phyloP scores from a whole-genome alignment of 768 basidiomycete species.

The Lactarius vividus region DNA sequence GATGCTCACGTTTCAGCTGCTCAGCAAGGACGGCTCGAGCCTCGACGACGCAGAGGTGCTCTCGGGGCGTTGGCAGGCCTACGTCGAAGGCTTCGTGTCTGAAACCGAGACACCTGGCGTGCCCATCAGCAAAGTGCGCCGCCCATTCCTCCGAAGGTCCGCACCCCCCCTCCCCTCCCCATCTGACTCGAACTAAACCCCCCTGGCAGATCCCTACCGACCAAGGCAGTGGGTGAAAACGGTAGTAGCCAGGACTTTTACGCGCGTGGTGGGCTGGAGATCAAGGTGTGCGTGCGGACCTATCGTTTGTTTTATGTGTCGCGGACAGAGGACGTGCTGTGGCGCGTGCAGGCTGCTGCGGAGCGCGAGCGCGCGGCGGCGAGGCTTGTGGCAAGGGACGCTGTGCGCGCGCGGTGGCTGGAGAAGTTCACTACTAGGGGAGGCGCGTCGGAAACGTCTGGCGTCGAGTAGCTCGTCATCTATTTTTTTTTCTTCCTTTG shows the following conservation, averaged over 20 bases:
- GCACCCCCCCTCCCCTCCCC: constrained; percentile 39
- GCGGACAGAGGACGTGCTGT: constrained; percentile 61
- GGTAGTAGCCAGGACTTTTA: constrained; percentile 17
- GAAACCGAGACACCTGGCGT: constrained; percentile 57
- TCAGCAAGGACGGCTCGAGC: constrained; percentile 76
- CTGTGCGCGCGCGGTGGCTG: not conserved
- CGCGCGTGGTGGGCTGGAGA: constrained; percentile 60
- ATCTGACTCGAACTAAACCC: constrained; percentile 19
- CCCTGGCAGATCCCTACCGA: constrained; percentile 41
- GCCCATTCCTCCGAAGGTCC: constrained; percentile 58
- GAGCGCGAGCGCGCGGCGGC: constrained; percentile 38
- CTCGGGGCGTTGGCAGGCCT: constrained; percentile 75
- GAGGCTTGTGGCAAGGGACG: constrained; percentile 2
- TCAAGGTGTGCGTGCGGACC: constrained; percentile 80
- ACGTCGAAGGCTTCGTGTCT: constrained; percentile 73
- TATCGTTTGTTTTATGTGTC: constrained; percentile 81
- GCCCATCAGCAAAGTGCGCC: constrained; percentile 42
- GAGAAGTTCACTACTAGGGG: constrained; percentile 3
- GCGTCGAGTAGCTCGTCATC: not conserved
- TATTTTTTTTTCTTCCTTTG: not conserved
- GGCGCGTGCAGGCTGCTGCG: constrained; percentile 42
- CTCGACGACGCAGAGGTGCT: constrained; percentile 74
- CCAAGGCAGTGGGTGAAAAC: not conserved
- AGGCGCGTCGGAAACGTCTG: not conserved
- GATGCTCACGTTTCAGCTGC: constrained; percentile 67